Evolutionary conservation across 139 green algal species (phyloP).

Genomic region (Micractinium sp.): DNA sequence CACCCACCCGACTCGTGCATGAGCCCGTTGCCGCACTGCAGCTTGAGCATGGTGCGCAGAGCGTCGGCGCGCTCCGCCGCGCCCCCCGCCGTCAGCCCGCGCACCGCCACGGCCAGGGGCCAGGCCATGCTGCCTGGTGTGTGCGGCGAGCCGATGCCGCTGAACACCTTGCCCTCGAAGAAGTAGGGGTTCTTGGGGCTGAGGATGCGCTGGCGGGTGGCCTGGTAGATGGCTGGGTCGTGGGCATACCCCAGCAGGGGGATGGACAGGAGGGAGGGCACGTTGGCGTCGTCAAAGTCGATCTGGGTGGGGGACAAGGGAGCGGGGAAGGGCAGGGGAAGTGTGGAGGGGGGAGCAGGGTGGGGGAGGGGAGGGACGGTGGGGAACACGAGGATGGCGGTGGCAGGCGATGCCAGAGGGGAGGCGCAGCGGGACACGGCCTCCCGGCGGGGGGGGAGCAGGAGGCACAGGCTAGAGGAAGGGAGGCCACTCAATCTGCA

Average conservation of each 20-base stretch:
- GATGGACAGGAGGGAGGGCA: constrained; percentile 69
- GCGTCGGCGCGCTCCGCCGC: constrained; percentile 20
- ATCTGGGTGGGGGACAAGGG: constrained; percentile 14
- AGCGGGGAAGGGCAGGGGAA: too few species aligned
- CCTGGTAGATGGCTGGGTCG: constrained; percentile 43
- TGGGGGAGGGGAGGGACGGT: too few species aligned
- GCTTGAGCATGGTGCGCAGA: constrained; percentile 45
- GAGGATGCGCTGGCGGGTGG: constrained; percentile 49
- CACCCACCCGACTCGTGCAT: constrained; percentile 57
- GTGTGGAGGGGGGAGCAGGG: too few species aligned
- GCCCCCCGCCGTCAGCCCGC: constrained; percentile 44
- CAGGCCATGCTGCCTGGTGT: constrained; percentile 56
- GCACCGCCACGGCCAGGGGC: constrained; percentile 53
- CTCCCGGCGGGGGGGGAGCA: too few species aligned
- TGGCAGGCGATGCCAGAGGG: too few species aligned
- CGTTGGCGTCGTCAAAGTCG: constrained; percentile 73
- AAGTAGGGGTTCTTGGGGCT: constrained; percentile 41
- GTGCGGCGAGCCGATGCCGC: constrained; percentile 61
- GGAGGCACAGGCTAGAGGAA: too few species aligned
- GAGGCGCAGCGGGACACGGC: too few species aligned
- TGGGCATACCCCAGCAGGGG: constrained; percentile 66
- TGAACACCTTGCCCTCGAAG: constrained; percentile 49
- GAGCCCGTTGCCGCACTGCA: constrained; percentile 59
- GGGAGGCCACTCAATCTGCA: too few species aligned
- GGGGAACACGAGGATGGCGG: background rate